These are phyloP conservation scores for Fusarium nanum DNA, from an alignment of 2,329 filamentous ascomycete genomes.

Conservation along the genomic window DNA sequence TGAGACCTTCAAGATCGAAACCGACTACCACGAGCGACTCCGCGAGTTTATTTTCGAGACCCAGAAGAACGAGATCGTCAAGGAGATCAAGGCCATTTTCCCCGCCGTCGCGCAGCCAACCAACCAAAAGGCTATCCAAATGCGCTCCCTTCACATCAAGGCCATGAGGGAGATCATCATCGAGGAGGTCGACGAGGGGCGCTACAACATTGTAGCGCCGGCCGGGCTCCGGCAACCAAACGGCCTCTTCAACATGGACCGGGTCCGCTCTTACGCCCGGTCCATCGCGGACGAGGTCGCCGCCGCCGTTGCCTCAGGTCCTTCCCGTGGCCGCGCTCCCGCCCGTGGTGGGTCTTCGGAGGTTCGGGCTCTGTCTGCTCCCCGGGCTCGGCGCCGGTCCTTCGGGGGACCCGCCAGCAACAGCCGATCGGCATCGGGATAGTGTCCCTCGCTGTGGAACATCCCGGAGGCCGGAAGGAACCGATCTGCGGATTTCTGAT, in stretches of 20 bases:
- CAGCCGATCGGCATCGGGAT: slow-evolving; percentile 1
- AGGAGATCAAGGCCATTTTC: not conserved
- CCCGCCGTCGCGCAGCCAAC: not conserved
- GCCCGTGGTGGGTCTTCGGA: not conserved
- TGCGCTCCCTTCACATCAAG: slow-evolving; percentile 52
- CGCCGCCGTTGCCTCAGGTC: not conserved
- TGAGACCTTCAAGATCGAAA: slow-evolving; percentile 57
- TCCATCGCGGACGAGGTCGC: not conserved
- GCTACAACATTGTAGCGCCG: slow-evolving; percentile 51
- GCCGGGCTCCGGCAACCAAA: slow-evolving; percentile 49
- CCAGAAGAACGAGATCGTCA: slow-evolving; percentile 56
- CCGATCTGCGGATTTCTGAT: not conserved
- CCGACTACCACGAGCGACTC: slow-evolving; percentile 55
- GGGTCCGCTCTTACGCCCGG: slow-evolving; percentile 54
- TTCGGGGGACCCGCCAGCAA: not conserved
- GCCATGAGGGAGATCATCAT: slow-evolving; percentile 58
- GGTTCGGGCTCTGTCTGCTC: slow-evolving; percentile 43
- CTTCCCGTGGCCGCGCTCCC: not conserved
- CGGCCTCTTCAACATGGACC: slow-evolving; percentile 59
- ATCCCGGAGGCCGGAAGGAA: not conserved
- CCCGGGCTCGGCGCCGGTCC: not conserved
- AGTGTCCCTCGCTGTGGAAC: not conserved
- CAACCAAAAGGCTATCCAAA: slow-evolving; percentile 41
- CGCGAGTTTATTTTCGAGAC: slow-evolving; percentile 56
- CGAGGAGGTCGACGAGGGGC: slow-evolving; percentile 50